phyloP scores from a whole-genome alignment of 768 basidiomycete genomes.

The Tulasnella calospora region DNA sequence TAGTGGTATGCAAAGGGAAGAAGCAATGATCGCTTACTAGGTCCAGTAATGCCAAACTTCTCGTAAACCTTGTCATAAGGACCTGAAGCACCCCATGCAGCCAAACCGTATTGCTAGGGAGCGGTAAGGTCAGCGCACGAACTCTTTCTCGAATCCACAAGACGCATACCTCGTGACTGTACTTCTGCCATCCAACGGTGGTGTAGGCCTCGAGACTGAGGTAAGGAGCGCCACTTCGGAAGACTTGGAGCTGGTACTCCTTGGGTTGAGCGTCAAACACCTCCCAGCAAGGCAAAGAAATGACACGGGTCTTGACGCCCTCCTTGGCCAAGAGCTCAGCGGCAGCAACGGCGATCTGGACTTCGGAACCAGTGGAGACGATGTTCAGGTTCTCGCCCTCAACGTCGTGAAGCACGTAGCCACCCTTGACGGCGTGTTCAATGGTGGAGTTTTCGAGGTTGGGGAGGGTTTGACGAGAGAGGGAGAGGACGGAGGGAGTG shows the following conservation, averaged over 20 bases:
- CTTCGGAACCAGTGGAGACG: slow-evolving; percentile 86
- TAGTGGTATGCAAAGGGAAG: neutral
- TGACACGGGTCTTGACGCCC: slow-evolving; percentile 76
- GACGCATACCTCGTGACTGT: slow-evolving; percentile 67
- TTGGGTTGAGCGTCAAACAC: slow-evolving; percentile 77
- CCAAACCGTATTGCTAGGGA: slow-evolving; percentile 62
- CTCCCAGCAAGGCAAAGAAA: slow-evolving; percentile 85
- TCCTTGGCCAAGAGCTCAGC: slow-evolving; percentile 69
- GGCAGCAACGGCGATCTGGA: slow-evolving; percentile 80
- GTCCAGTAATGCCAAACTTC: slow-evolving; percentile 78
- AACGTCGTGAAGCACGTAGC: slow-evolving; percentile 84
- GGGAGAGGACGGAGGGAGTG: slow-evolving; percentile 78
- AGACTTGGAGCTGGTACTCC: slow-evolving; percentile 75
- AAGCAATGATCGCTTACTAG: slow-evolving; percentile 46
- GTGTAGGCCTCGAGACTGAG: slow-evolving; percentile 81
- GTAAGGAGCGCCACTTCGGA: slow-evolving; percentile 85
- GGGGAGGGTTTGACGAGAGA: slow-evolving; percentile 87
- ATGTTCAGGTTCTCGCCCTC: slow-evolving; percentile 79
- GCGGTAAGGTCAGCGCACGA: neutral
- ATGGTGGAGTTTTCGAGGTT: slow-evolving; percentile 85
- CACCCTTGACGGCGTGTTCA: slow-evolving; percentile 76
- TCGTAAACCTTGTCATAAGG: slow-evolving; percentile 89
- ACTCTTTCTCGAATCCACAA: slow-evolving; percentile 26
- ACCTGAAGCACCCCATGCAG: slow-evolving; percentile 81
- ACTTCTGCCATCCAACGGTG: slow-evolving; percentile 82